phyloP scores from a whole-genome alignment of 2,329 filamentous ascomycete genomes.

The Aspergillus novoparasiticus region DNA sequence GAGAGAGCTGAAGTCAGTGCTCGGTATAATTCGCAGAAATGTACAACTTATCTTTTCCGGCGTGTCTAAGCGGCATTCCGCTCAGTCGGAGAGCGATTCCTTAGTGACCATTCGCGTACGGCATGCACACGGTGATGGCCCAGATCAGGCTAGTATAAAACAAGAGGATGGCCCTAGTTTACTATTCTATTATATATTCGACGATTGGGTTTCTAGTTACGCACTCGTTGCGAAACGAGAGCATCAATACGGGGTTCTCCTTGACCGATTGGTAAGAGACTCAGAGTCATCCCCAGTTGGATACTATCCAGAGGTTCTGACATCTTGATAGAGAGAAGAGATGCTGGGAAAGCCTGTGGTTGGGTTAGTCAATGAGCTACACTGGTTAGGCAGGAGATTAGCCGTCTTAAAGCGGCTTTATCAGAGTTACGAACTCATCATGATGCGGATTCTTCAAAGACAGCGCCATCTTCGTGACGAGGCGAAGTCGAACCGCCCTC shows the following conservation, averaged over 20 bases:
- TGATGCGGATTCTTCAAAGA: conserved; percentile 61
- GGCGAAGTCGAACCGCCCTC: conserved; percentile 26
- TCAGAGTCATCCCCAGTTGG: not conserved
- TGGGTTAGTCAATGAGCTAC: conserved; percentile 53
- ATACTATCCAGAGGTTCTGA: not conserved
- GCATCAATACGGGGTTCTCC: conserved; percentile 49
- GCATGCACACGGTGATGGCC: conserved; percentile 33
- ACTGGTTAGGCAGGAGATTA: conserved; percentile 63
- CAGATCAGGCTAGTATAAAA: conserved; percentile 40
- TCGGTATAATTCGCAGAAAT: conserved; percentile 55
- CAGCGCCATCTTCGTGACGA: conserved; percentile 45
- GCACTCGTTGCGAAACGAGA: conserved; percentile 61
- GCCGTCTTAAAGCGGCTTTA: conserved; percentile 65
- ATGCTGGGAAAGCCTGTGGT: conserved; percentile 58
- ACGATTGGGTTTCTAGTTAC: conserved; percentile 67
- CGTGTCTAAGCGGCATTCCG: conserved; percentile 57
- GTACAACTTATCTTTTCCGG: conserved; percentile 64
- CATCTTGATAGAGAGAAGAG: conserved; percentile 45
- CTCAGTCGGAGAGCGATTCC: conserved; percentile 50
- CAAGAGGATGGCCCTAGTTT: conserved; percentile 59
- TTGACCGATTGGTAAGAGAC: conserved; percentile 53
- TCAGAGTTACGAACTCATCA: conserved; percentile 62
- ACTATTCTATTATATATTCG: conserved; percentile 69
- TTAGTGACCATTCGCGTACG: conserved; percentile 53
- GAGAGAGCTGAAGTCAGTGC: conserved; percentile 30